Evolutionary conservation across 768 basidiomycete species (phyloP).

Genomic region (Omphalotus guepiniiformis): DNA sequence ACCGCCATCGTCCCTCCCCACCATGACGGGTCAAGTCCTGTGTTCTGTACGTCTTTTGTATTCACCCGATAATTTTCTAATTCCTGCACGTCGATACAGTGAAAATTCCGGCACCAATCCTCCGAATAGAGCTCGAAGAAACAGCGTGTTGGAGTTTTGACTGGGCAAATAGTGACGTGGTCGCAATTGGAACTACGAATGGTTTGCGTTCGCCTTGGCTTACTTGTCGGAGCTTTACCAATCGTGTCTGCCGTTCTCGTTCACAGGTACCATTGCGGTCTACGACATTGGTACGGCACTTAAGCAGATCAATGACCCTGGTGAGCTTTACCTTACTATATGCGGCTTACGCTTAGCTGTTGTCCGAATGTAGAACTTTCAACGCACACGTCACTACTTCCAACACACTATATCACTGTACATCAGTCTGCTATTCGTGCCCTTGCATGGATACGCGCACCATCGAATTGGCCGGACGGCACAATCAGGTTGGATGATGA

Average conservation of each 20-base stretch:
- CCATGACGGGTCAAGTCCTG: constrained; percentile 30
- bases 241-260: no score
- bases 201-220: constrained; percentile 54
- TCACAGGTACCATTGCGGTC: constrained; percentile 49
- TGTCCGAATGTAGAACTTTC: constrained; percentile 23
- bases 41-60: constrained; percentile 43
- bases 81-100: constrained; percentile 40
- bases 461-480: constrained; percentile 49
- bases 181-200: constrained; percentile 83
- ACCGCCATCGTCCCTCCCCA: constrained; percentile 33
- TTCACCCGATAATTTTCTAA: background rate
- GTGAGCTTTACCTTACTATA: constrained; percentile 24
- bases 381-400: constrained; percentile 48
- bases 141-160: constrained; percentile 78
- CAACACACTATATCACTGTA: constrained; percentile 65
- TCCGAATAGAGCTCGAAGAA: constrained; percentile 74
- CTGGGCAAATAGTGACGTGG: constrained; percentile 81
- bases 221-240: background rate
- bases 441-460: constrained; percentile 70
- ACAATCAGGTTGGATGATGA: constrained; percentile 42
- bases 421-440: constrained; percentile 82
- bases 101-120: constrained; percentile 53
- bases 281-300: constrained; percentile 49
- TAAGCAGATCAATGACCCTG: constrained; percentile 22
- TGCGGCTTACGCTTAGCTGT: background rate